Evolutionary conservation across 2,329 filamentous ascomycete genomes (phyloP), one percentile per base, ranked within the genome.

Genomic region (Aureobasidium sp.): DNA sequence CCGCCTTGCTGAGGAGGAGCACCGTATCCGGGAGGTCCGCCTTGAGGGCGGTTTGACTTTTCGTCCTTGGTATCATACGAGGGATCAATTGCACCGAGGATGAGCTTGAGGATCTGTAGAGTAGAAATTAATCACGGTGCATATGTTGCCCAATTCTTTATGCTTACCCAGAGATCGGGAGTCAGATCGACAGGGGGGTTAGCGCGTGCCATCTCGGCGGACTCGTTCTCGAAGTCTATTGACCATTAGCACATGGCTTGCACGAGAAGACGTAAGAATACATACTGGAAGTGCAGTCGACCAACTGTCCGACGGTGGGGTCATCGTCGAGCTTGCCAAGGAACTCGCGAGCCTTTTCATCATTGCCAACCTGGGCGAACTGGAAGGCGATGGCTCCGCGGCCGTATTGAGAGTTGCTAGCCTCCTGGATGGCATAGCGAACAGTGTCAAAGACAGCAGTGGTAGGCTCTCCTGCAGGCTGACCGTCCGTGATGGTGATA

Each of bases 281-380:
- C 82, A 72, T 79, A 87, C 84, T 87, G 25, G 85, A 87, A 62
- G 85, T 88, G 75, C 85, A 88, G 72, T 88, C 85, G 62, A 88
- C 81, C 71, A 87, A 74, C 17, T 77, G 72, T 52, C 86, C 86
- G 68, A 88, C 81, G 25, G 73, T 72, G 14, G 84, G 83, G 63
- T 88, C 84, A 64, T 83, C 80, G 67, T 88, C 86, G n/a, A 88
- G 78, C 68, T 82, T 82, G 53, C 77, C 73, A 52, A 88, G 76
- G 77, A 87, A 88, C 64, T 86, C 81, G 61, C 82, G 82, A 2
- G 86, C 86, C 66, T 81, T 81, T 69, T 82, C 77, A 68, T 88
- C 86, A 67, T 87, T 87, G 65, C 86, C 86, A 53, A 88, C 86
- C 68, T 88, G 86, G 0, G 85, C 85, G 69, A 88, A 87, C 69